Evolutionary conservation across 306 rosid genomes (phyloP).

Genomic region (Mimosa bimucronata): DNA sequence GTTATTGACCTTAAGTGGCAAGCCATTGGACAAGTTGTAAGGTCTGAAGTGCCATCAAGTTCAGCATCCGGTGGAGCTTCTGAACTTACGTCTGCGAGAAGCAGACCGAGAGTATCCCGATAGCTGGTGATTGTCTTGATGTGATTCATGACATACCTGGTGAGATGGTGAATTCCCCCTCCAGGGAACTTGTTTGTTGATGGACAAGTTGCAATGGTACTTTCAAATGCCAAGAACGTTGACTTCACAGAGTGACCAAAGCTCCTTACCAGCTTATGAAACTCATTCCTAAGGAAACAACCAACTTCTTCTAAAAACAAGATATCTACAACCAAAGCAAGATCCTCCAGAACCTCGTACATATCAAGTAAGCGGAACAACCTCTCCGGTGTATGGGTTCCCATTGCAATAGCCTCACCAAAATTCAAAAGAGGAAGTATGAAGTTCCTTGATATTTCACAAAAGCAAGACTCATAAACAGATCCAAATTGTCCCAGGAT

Average conservation of each 20-base stretch:
- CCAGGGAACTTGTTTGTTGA: slow-evolving; percentile 49
- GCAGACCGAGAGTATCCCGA: slow-evolving; percentile 44
- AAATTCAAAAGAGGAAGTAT: slow-evolving; percentile 54
- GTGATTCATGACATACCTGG: slow-evolving; percentile 73
- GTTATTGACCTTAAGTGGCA: slow-evolving; percentile 45
- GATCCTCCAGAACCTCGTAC: slow-evolving; percentile 59
- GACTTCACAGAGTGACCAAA: slow-evolving; percentile 48
- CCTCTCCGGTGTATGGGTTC: slow-evolving; percentile 52
- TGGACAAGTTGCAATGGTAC: slow-evolving; percentile 47
- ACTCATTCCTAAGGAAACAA: slow-evolving; percentile 47
- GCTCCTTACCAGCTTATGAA: slow-evolving; percentile 46
- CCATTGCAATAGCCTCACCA: slow-evolving; percentile 60
- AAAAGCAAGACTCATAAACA: slow-evolving; percentile 46
- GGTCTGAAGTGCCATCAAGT: slow-evolving; percentile 15
- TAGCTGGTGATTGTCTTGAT: slow-evolving; percentile 48
- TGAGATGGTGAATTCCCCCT: slow-evolving; percentile 66
- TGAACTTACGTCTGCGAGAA: slow-evolving; percentile 44
- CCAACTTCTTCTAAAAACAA: slow-evolving; percentile 55
- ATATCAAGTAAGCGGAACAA: slow-evolving; percentile 64
- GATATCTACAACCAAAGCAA: slow-evolving; percentile 45
- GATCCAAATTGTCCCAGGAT: slow-evolving; percentile 54
- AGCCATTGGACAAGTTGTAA: slow-evolving; percentile 44
- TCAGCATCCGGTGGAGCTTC: background rate
- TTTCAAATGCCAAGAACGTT: slow-evolving; percentile 49
- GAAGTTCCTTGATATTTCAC: slow-evolving; percentile 52